Base-by-base conservation (phyloP, 176 grass and related monocot species). In the Triticum dicoccoides region DNA sequence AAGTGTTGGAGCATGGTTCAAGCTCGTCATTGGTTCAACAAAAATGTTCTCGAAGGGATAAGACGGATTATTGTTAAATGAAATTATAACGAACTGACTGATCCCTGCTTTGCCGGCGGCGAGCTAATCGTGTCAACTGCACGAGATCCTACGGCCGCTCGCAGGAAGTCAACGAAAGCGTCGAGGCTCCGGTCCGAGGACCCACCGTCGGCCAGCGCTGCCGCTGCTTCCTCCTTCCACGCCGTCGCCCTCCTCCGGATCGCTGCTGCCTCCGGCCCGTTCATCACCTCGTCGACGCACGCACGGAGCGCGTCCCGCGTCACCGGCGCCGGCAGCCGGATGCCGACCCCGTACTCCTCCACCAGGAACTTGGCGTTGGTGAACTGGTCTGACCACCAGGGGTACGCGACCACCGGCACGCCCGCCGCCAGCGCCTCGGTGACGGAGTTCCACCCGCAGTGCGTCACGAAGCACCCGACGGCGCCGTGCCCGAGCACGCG, bases 361-460 rank as follows among this genome's bases (percentile, higher is more conserved):
- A 83, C 89, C 18, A 89, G 3, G 15, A 91, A 54, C 87, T 83
- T 94, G 11, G 84, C 87, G 59, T 94, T 81, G 45, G 89, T 82
- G 51, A 89, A 77, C 61, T 94, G 92, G 54, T 94, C 92, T 0
- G 89, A 91, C 67, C 78, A 91, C 84, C 88, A 84, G 15, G 92
- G 92, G 78, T 89, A 89, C 15, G 81, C 87, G 7, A 94, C n/a
- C 37, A 94, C 29, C 3, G 89, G 92, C 72, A 94, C 85, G 17
- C 92, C 89, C 0, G 81, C 92, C 0, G 89, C 75, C 5, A 91
- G 73, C 67, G 82, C 85, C 88, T 95, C 93, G 6, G n/a, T 14
- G 11, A 69, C 41, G 21, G 94, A 97, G 89, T 97, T 97, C 94
- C 89, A 94, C 2, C 94, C 94, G 80, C 94, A 97, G 69, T 97